Evolutionary conservation across 1,139 yeast species (phyloP), one percentile per base, ranked within the genome.

Genomic region (Starmera stellimalicola): DNA sequence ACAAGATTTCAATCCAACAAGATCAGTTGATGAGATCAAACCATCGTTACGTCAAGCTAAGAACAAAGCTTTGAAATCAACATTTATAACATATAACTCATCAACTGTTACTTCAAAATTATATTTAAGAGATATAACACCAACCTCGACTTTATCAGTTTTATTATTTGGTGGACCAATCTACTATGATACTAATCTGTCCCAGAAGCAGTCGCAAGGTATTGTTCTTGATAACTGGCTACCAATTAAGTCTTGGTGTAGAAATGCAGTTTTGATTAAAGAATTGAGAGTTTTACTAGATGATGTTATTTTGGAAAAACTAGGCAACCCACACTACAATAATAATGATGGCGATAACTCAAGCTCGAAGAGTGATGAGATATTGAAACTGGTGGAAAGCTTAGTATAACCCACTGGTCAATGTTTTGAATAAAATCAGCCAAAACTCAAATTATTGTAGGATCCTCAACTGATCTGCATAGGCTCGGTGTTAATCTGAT

Each of bases 201-300:
- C 57, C 3, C 59, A 63, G 1, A 53, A 50, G 23, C 60, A 68
- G 9, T 70, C 78, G 0, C 80, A 83, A 0, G 85, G 87, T 32
- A 65, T 79, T 37, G 68, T 79, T 18, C 52, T 87, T 37, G 94
- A 82, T 48, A 67, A 70, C 32, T 82, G 95, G 95, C 57, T 82
- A 22, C 87, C 94, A 7, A 63, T 91, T 24, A 65, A 83, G 43
- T 83, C 95, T 3, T 87, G 97, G 96, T 83, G 95, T 43, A 81
- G 93, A 46, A 85, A 88, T 50, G 97, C 93, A 1, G 94, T 91
- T 5, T 61, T 88, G 34, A 69, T 87, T 26, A 82, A 82, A 40
- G 72, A 80, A 37, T 58, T 91, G 34, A 63, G 94, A 43, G 51
- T 61, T 15, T 52, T 85, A 30, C 58, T 88, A 18, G 94, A 87